phyloP scores from a whole-genome alignment of 139 green algal genomes.

The Astrephomene gubernaculifera region DNA sequence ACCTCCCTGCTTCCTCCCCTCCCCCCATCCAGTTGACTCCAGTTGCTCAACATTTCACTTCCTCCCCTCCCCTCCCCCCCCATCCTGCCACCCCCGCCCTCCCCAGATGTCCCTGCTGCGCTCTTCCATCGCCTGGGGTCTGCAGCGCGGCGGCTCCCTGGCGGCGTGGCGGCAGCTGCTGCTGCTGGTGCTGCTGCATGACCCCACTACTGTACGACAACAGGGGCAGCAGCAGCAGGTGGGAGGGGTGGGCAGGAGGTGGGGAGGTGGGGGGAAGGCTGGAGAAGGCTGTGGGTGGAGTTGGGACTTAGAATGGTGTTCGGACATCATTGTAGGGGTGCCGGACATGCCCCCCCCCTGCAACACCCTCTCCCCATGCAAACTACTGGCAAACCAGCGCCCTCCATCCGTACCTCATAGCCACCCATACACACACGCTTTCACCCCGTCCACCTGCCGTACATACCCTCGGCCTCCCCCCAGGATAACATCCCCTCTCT shows the following conservation, averaged over 20 bases:
- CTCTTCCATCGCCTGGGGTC: slow-evolving; percentile 47
- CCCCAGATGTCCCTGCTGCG: slow-evolving; percentile 11
- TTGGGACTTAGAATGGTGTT: too few relatives aligned
- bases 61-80: not conserved
- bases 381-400: too few relatives aligned
- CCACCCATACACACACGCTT: too few relatives aligned
- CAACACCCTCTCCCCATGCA: too few relatives aligned
- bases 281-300: not conserved
- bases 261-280: not conserved
- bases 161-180: slow-evolving; percentile 52
- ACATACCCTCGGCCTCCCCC: not conserved
- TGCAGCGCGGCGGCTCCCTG: slow-evolving; percentile 46
- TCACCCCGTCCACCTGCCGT: too few relatives aligned
- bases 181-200: slow-evolving; percentile 62
- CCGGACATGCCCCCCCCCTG: too few relatives aligned
- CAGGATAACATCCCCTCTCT: slow-evolving; percentile 35
- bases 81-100: not conserved
- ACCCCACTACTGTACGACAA: slow-evolving; percentile 30
- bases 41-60: not conserved
- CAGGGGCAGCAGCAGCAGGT: slow-evolving; percentile 28
- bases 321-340: too few relatives aligned
- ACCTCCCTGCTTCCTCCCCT: too few relatives aligned
- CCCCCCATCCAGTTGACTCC: not conserved
- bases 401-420: too few relatives aligned
- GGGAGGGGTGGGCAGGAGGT: not conserved